phyloP scores from a whole-genome alignment of 352 stramenopile genomes.

The Globisporangium uncinulatum region DNA sequence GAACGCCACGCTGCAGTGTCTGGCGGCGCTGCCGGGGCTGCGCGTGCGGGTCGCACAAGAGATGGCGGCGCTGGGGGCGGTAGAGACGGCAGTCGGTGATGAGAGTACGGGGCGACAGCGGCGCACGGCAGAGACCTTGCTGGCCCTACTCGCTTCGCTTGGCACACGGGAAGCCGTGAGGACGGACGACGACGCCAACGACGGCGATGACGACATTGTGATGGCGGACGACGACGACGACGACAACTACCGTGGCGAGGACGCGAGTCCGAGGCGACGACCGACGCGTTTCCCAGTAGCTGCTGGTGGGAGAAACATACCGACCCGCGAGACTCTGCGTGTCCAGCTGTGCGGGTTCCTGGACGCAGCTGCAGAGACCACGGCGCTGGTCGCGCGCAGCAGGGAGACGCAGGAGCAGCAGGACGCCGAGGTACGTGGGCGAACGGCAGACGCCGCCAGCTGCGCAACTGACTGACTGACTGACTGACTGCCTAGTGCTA shows the following conservation, averaged over 20 bases:
- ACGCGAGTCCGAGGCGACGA: neutral
- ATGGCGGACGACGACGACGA: conserved; percentile 1
- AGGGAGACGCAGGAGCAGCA: conserved; percentile 60
- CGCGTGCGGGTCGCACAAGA: conserved; percentile 18
- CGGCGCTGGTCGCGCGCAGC: conserved; percentile 33
- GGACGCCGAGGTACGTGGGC: conserved; percentile 44
- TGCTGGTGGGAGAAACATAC: too few relatives aligned
- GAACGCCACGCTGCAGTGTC: conserved; percentile 69
- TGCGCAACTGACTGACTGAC: neutral
- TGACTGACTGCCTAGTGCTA: neutral
- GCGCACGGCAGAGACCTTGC: conserved; percentile 9
- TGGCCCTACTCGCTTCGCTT: conserved; percentile 12
- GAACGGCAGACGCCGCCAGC: neutral
- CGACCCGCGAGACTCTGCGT: conserved; percentile 1
- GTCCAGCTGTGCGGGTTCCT: conserved; percentile 23
- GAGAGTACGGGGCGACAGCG: neutral
- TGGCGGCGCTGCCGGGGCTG: conserved; percentile 42
- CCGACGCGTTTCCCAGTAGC: neutral
- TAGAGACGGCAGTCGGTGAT: neutral
- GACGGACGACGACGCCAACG: neutral
- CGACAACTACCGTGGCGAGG: neutral
- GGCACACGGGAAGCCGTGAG: neutral
- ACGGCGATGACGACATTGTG: too few relatives aligned
- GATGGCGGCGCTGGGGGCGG: conserved; percentile 5
- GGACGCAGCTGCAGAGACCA: conserved; percentile 35